Conservation (phyloP, 257 asterid species). For the Mentha longifolia region DNA sequence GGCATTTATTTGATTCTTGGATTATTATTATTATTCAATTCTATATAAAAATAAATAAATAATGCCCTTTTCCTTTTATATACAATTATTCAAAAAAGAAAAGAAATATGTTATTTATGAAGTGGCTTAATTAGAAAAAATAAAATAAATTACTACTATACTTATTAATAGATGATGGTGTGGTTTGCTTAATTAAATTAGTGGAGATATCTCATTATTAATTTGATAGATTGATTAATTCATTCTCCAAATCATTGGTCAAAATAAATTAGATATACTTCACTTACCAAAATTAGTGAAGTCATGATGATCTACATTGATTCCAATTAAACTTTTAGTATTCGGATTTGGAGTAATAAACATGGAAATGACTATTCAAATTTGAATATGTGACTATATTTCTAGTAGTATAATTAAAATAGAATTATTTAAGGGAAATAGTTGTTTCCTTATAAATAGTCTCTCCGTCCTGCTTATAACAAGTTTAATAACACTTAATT, state of each 20-base stretch:
- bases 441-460: not conserved
- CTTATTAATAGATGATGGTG: not conserved
- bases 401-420: not conserved
- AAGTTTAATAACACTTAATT: no score
- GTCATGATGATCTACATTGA: not conserved
- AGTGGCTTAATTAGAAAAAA: not conserved
- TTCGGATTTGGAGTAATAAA: not conserved
- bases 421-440: no score
- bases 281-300: not conserved
- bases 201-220: not conserved
- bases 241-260: not conserved
- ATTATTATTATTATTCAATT: not conserved
- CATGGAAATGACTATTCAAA: not conserved
- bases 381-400: no score
- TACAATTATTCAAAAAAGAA: not conserved
- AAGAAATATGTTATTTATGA: not conserved
- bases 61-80: not conserved
- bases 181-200: not conserved
- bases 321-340: slow-evolving; percentile 1
- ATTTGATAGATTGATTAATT: not conserved
- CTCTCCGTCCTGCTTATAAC: no score
- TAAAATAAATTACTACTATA: not conserved
- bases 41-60: not conserved
- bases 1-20: slow-evolving; percentile 33
- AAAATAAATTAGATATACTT: not conserved